Conservation (phyloP, 306 rosid species). For the Coriaria nepalensis region DNA sequence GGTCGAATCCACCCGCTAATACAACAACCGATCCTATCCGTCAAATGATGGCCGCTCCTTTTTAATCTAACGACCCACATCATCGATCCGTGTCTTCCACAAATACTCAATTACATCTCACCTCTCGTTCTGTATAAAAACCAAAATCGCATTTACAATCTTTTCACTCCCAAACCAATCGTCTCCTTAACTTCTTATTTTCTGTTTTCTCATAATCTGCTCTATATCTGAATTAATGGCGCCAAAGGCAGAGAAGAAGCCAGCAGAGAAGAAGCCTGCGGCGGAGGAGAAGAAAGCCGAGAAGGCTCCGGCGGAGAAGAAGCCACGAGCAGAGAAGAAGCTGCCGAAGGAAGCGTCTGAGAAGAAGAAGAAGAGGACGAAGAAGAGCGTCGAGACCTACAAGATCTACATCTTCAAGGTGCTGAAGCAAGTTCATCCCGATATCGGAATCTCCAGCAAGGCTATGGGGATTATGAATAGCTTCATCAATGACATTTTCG, state of each 20-base stretch:
- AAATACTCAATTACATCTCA: slow-evolving; percentile 13
- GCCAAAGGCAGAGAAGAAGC: background rate
- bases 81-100: slow-evolving; percentile 16
- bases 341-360: slow-evolving; percentile 20
- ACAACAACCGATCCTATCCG: no score
- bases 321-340: slow-evolving; percentile 38
- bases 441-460: slow-evolving; percentile 17
- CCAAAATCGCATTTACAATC: background rate
- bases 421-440: no score
- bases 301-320: slow-evolving; percentile 38
- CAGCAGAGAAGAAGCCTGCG: background rate
- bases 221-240: slow-evolving; percentile 9
- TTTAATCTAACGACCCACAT: slow-evolving; percentile 10
- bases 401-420: no score
- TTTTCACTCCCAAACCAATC: background rate
- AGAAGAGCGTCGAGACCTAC: slow-evolving; percentile 17
- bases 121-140: slow-evolving; percentile 1
- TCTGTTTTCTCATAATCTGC: background rate
- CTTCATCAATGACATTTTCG: slow-evolving; percentile 9
- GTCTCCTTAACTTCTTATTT: background rate
- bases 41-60: no score
- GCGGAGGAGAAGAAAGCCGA: slow-evolving; percentile 29
- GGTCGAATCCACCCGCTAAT: no score
- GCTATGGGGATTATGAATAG: slow-evolving; percentile 45
- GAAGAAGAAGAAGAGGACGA: slow-evolving; percentile 32